Evolutionary conservation across 805 yeast genomes (phyloP).

Genomic region (Hanseniaspora osmophila): DNA sequence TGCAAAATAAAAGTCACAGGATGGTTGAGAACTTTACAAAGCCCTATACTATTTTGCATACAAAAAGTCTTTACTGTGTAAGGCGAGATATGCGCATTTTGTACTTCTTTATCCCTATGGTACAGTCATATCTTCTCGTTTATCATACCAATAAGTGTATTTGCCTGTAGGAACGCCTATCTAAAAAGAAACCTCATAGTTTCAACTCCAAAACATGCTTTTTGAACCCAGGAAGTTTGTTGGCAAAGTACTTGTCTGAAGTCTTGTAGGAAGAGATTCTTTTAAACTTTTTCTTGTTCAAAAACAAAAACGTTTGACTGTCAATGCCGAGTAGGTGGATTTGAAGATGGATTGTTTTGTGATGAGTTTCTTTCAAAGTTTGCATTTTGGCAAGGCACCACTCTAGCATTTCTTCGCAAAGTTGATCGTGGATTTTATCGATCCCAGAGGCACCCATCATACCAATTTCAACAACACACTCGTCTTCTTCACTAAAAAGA

Average conservation of each 20-base stretch:
- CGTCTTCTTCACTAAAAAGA: background rate
- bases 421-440: background rate
- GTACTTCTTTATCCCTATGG: no score
- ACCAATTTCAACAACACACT: background rate
- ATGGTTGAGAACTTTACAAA: no score
- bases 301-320: background rate
- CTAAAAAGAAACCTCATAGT: background rate
- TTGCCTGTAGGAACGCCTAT: no score
- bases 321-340: background rate
- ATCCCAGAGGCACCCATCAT: background rate
- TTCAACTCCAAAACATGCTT: background rate
- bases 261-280: background rate
- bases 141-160: no score
- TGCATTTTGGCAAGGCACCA: background rate
- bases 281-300: background rate
- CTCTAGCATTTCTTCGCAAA: background rate
- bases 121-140: no score
- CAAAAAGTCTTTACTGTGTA: no score
- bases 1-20: no score
- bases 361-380: background rate
- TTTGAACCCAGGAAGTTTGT: background rate
- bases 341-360: background rate
- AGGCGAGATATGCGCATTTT: no score
- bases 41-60: no score
- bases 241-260: background rate